Conservation (phyloP, 2,329 filamentous ascomycete genomes). For the Akanthomyces muscarius region DNA sequence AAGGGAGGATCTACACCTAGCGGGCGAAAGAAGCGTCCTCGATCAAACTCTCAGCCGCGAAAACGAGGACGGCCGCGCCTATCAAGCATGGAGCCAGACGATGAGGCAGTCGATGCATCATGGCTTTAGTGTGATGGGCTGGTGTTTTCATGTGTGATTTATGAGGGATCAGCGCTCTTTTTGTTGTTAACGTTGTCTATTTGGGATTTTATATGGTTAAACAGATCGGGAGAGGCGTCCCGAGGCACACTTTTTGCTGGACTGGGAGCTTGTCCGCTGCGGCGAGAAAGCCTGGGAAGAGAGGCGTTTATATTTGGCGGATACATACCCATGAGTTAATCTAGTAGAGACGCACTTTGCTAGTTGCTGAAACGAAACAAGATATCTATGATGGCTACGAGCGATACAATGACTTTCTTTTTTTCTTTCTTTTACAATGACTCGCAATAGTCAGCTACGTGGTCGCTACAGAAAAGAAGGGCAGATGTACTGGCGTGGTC, state of each 20-base stretch:
- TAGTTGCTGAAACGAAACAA: conserved; percentile 7
- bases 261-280: not conserved
- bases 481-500: not conserved
- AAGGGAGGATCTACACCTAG: conserved; percentile 47
- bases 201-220: not conserved
- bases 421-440: not conserved
- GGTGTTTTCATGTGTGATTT: not conserved
- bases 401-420: not conserved
- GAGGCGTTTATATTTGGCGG: conserved; percentile 8
- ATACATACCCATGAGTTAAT: conserved; percentile 13
- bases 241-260: not conserved
- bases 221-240: not conserved
- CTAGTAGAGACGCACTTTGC: conserved; percentile 9
- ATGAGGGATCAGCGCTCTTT: conserved; percentile 1
- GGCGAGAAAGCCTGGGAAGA: not conserved
- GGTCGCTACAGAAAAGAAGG: not conserved
- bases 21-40: conserved; percentile 55
- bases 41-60: conserved; percentile 49
- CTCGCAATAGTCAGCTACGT: not conserved
- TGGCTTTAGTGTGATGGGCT: conserved; percentile 25
- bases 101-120: conserved; percentile 35
- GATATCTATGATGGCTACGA: conserved; percentile 12
- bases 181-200: not conserved
- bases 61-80: conserved; percentile 51
- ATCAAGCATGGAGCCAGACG: conserved; percentile 37